These are phyloP conservation scores for Fraxinus paxiana DNA, from an alignment of 305 asterid genomes.

Conservation along the genomic window DNA sequence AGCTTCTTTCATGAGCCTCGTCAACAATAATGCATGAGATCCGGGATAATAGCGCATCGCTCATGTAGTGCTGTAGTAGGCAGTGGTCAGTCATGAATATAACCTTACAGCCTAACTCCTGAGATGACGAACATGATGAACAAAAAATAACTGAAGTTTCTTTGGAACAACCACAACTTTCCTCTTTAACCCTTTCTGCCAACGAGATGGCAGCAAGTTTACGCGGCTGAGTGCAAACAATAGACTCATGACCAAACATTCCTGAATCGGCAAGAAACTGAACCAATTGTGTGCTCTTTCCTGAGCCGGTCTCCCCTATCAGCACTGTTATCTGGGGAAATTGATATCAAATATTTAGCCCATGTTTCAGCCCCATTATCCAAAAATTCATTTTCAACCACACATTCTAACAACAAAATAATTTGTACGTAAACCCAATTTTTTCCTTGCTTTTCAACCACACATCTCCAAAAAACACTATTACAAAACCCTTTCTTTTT, in stretches of 20 bases:
- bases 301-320: conserved; percentile 92
- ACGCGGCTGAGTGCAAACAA: conserved; percentile 93
- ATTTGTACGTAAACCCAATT: background rate
- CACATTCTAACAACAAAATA: background rate
- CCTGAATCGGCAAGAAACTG: conserved; percentile 89
- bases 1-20: conserved; percentile 98
- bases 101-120: conserved; percentile 49
- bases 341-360: conserved; percentile 9
- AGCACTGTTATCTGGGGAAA: conserved; percentile 58
- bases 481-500: background rate
- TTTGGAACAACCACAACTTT: conserved; percentile 59
- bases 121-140: conserved; percentile 60
- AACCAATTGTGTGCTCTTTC: conserved; percentile 94
- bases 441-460: background rate
- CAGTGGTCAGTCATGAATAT: conserved; percentile 82
- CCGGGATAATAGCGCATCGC: conserved; percentile 52
- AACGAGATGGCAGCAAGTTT: conserved; percentile 80
- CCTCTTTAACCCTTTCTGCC: conserved; percentile 78
- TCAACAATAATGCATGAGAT: conserved; percentile 82
- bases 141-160: conserved; percentile 43
- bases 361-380: background rate
- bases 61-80: conserved; percentile 79
- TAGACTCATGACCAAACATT: conserved; percentile 44
- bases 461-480: background rate
- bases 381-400: background rate